Evolutionary conservation across 2,329 filamentous ascomycete species (phyloP), one percentile per base, ranked within the genome.

Genomic region (Tolypocladium sp.): DNA sequence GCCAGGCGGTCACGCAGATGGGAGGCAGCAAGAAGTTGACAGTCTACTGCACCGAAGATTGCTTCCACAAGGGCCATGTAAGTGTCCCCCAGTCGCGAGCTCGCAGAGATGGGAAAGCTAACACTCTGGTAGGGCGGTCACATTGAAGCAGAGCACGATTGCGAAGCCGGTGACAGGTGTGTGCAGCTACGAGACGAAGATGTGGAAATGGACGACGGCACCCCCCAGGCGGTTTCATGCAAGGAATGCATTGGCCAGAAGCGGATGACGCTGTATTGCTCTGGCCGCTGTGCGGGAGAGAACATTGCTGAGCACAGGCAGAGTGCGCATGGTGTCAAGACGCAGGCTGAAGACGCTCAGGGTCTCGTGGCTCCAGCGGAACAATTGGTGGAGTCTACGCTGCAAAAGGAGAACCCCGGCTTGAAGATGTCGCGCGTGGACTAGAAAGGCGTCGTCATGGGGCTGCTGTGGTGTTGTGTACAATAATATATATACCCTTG

Each of bases 1-100:
- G 79, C 64, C 76, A 80, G 62, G 66, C 76, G n/a, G 66, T 78
- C 2, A 61, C 67, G 13, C 68, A 75, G 44, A 70, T 75, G 60
- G 73, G 74, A 15, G 69, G 76, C 4, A 61, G 61, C 12, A 66
- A 69, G 56, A 68, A 67, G 37, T 63, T 77, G 58, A 75, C 74
- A 2, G 67, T 79, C 9, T 82, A 79, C 62, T 81, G 79, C 65
- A 78, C 76, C 1, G 70, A 76, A 8, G 69, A 69, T 30, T 81
- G 78, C 62, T 70, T 70, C 35, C 67, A 72, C 8, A 69, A 72
- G 44, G 73, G 72, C 56, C 73, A 76, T 55, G 79, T 81, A 67
- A 66, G 76, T 73, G 10, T 40, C 1, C 3, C 10, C 5, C 27
- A 25, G 4, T n/a, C n/a, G 15, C 40, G 25, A 12, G 20, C 49